These are phyloP conservation scores for Leccinum rimulosum DNA, from an alignment of 768 basidiomycete genomes.

Conservation along the genomic window DNA sequence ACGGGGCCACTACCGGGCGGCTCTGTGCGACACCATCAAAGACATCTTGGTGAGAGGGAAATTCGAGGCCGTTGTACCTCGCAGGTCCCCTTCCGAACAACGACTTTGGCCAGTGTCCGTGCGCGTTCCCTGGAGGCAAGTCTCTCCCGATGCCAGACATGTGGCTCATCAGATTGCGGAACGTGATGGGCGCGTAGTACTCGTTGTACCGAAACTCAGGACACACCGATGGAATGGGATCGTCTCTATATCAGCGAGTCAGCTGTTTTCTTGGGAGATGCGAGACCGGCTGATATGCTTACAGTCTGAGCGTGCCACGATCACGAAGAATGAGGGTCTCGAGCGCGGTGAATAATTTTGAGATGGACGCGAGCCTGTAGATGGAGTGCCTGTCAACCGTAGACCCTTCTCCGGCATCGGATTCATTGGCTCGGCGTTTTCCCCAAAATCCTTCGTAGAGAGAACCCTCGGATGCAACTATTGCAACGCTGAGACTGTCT, in stretches of 20 bases:
- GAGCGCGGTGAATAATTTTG: conserved; percentile 49
- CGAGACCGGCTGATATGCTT: conserved; percentile 1
- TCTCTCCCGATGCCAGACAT: conserved; percentile 34
- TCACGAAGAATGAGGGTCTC: conserved; percentile 50
- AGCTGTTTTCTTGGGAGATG: background rate
- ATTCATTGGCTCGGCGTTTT: conserved; percentile 42
- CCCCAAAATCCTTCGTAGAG: conserved; percentile 48
- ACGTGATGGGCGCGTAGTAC: conserved; percentile 33
- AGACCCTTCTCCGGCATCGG: conserved; percentile 16
- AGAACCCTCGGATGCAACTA: conserved; percentile 44
- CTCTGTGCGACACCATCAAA: conserved; percentile 36
- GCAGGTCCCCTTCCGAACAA: conserved; percentile 29
- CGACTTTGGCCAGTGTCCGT: conserved; percentile 40
- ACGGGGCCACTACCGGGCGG: conserved; percentile 43
- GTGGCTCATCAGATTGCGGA: conserved; percentile 43
- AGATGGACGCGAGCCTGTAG: conserved; percentile 51
- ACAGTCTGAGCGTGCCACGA: conserved; percentile 41
- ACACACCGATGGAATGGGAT: conserved; percentile 39
- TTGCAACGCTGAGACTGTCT: conserved; percentile 49
- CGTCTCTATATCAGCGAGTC: conserved; percentile 36
- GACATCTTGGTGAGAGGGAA: conserved; percentile 33
- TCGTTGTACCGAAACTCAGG: conserved; percentile 22
- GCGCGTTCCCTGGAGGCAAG: conserved; percentile 34
- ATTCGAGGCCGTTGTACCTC: conserved; percentile 27
- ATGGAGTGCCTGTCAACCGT: conserved; percentile 42